phyloP scores from a whole-genome alignment of 2,329 filamentous ascomycete species.

The Alternaria brassicicola region DNA sequence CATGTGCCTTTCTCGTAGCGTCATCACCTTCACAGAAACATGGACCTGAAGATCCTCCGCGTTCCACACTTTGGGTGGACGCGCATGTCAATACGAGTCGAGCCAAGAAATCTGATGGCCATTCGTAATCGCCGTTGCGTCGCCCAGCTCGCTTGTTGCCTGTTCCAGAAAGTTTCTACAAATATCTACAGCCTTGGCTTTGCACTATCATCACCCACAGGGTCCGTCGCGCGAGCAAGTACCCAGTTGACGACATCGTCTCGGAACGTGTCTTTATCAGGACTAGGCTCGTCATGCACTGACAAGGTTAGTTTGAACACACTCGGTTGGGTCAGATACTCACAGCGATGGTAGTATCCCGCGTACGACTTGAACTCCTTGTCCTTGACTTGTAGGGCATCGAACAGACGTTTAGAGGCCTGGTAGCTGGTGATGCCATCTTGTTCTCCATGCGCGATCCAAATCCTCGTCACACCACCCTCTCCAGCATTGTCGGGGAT shows the following conservation, averaged over 20 bases:
- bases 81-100: constrained; percentile 9
- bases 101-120: not conserved
- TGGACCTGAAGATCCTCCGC: constrained; percentile 4
- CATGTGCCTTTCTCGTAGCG: not conserved
- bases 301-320: constrained; percentile 18
- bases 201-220: constrained; percentile 35
- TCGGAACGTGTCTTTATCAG: constrained; percentile 43
- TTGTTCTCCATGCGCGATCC: constrained; percentile 76
- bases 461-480: constrained; percentile 66
- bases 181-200: constrained; percentile 43
- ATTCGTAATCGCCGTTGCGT: constrained; percentile 10
- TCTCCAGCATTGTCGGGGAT: constrained; percentile 53
- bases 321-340: constrained; percentile 26
- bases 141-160: constrained; percentile 11
- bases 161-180: constrained; percentile 8
- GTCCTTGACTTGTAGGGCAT: constrained; percentile 65
- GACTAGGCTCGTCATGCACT: constrained; percentile 49
- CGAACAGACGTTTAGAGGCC: constrained; percentile 68
- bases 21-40: constrained; percentile 12
- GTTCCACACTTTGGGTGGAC: constrained; percentile 15
- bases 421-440: constrained; percentile 73
- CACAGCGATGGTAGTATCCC: constrained; percentile 76
- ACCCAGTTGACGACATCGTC: constrained; percentile 48
- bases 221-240: constrained; percentile 39
- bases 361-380: constrained; percentile 75